phyloP scores from a whole-genome alignment of 1,139 yeast species.

The Candida gigantensis region DNA sequence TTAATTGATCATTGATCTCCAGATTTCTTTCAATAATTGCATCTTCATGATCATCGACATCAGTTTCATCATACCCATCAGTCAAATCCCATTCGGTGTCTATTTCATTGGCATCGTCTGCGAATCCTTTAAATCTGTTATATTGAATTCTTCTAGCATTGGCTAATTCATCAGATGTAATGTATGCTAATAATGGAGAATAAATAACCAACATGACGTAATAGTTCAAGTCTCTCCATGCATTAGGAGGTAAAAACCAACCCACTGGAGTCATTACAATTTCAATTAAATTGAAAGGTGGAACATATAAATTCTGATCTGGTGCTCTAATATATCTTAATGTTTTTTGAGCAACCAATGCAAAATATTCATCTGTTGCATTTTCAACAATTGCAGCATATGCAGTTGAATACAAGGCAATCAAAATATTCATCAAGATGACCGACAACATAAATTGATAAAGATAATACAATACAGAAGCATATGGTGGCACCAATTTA shows the following conservation, averaged over 20 bases:
- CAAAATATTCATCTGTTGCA: conserved; percentile 72
- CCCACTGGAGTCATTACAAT: conserved; percentile 41
- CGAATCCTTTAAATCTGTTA: conserved; percentile 62
- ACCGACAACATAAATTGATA: conserved; percentile 76
- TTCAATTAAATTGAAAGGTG: conserved; percentile 81
- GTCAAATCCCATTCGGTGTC: conserved; percentile 83
- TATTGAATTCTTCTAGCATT: conserved; percentile 71
- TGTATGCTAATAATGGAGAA: conserved; percentile 62
- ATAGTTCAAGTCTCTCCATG: conserved; percentile 43
- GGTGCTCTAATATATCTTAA: conserved; percentile 85
- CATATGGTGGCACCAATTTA: conserved; percentile 81
- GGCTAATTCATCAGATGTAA: conserved; percentile 63
- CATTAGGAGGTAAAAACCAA: conserved; percentile 27
- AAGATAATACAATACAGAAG: conserved; percentile 70
- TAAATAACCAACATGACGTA: conserved; percentile 64
- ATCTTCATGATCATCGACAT: conserved; percentile 21
- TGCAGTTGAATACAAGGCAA: conserved; percentile 85
- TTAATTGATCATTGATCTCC: conserved; percentile 40
- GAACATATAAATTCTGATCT: conserved; percentile 80
- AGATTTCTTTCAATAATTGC: conserved; percentile 41
- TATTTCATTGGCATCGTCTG: conserved; percentile 76
- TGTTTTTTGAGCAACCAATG: conserved; percentile 82
- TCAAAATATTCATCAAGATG: conserved; percentile 73
- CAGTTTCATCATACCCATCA: conserved; percentile 64
- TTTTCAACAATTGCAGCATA: conserved; percentile 79